phyloP scores from a whole-genome alignment of 2,329 filamentous ascomycete genomes.

The Byssochlamys sp. region DNA sequence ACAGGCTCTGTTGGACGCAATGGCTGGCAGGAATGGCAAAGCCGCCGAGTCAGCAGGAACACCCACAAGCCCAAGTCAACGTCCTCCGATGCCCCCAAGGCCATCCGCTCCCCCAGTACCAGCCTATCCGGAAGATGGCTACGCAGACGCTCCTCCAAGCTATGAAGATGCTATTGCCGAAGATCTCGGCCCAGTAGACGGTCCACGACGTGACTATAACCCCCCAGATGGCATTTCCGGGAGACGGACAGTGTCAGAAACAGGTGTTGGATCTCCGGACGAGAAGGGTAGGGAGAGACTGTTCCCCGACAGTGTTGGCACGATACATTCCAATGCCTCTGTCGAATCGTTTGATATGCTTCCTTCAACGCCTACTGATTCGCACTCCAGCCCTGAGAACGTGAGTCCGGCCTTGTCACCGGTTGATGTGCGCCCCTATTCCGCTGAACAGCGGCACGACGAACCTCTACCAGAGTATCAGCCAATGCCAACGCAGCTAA shows the following conservation, averaged over 20 bases:
- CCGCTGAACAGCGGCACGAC: constrained; percentile 14
- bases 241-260: constrained; percentile 21
- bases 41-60: constrained; percentile 14
- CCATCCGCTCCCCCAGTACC: constrained; percentile 18
- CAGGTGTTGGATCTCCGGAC: constrained; percentile 31
- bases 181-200: constrained; percentile 63
- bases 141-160: constrained; percentile 77
- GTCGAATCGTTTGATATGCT: constrained; percentile 33
- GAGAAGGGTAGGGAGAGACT: constrained; percentile 20
- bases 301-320: constrained; percentile 9
- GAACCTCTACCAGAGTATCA: constrained; percentile 25
- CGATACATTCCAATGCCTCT: constrained; percentile 11
- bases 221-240: constrained; percentile 29
- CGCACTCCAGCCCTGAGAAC: constrained; percentile 25
- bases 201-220: constrained; percentile 49
- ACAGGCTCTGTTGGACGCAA: constrained; percentile 60
- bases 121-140: constrained; percentile 14
- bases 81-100: constrained; percentile 35
- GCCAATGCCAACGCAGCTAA: constrained; percentile 15
- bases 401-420: constrained; percentile 22
- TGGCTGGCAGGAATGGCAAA: constrained; percentile 28
- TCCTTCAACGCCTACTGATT: constrained; percentile 26
- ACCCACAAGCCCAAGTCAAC: constrained; percentile 10
- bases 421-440: constrained; percentile 18
- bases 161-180: constrained; percentile 89